Conservation (phyloP, 169 alveolate species). For the Ichthyophthirius multifiliis region DNA sequence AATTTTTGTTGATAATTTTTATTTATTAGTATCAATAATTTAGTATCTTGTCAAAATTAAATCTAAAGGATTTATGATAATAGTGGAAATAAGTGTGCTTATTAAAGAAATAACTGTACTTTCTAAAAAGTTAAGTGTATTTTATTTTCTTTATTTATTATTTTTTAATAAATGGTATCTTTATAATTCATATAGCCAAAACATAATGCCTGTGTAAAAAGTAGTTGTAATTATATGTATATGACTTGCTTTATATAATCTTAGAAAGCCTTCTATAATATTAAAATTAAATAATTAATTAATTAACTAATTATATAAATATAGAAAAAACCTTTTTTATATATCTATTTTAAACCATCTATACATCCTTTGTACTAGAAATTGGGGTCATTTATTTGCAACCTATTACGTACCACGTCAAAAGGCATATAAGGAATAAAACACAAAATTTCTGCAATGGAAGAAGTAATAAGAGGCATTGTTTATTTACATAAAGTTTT, state of each 20-base stretch:
- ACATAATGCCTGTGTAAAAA: slow-evolving; percentile 4
- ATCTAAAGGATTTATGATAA: slow-evolving; percentile 35
- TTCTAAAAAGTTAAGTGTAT: slow-evolving; percentile 8
- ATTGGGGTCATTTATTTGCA: slow-evolving; percentile 36
- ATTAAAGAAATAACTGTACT: slow-evolving; percentile 10
- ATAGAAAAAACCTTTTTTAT: too few species aligned
- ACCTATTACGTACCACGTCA: slow-evolving; percentile 32
- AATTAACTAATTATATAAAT: too few species aligned
- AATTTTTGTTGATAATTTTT: not conserved
- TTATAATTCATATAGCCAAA: slow-evolving; percentile 23
- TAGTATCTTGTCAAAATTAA: slow-evolving; percentile 31
- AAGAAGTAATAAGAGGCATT: slow-evolving; percentile 18
- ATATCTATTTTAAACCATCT: slow-evolving; percentile 18
- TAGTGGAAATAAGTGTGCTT: slow-evolving; percentile 14
- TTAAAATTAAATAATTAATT: too few species aligned
- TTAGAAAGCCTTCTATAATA: slow-evolving; percentile 32
- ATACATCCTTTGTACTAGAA: slow-evolving; percentile 23
- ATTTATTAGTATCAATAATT: slow-evolving; percentile 15
- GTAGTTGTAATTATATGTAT: slow-evolving; percentile 19
- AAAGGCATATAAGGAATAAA: slow-evolving; percentile 23
- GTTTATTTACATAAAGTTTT: not conserved
- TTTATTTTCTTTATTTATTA: not conserved
- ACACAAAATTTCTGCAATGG: slow-evolving; percentile 22
- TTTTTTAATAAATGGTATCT: slow-evolving; percentile 10
- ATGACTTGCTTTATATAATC: slow-evolving; percentile 31